Base-by-base conservation (phyloP, 441 rosid genomes). In the Syzygium malaccense region DNA sequence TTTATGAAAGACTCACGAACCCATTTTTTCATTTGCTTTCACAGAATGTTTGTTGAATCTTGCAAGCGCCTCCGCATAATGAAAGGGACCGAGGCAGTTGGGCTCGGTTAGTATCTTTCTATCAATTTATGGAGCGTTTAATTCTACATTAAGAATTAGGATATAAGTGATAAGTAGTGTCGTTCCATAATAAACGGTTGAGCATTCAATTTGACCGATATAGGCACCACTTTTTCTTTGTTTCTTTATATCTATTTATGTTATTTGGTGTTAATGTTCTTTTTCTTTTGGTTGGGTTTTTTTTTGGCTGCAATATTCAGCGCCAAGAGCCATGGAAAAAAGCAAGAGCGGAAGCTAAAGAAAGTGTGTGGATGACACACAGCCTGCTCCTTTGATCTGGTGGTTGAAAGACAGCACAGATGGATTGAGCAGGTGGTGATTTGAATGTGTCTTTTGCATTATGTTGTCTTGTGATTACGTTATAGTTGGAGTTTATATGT, bases 321-420 rank as follows among this genome's bases (percentile, higher is more conserved):
- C 95, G 49, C 96, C 95, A 90, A 92, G 94, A 89, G 94, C 95
- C 88, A 91, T 91, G 94, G 93, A 92, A 90, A 94, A 95, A 88
- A 89, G 93, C 94, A 93, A 93, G 94, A 94, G 89, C 88, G 91
- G 93, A 87, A 93, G 91, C 91, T 94, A 79, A 90, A 41, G n/a
- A 32, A 64, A 37, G 60, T 3, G 78, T 89, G 89, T 51, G 78
- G 88, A 19, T 87, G 30, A 14, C 56, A 85, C 64, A 54, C 86
- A 86, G 53, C 91, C 94, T 92, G 94, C 92, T 93, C 86, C 92
- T 88, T 90, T 78, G 92, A 92, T 94, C 92, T 88, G 62, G 92
- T 56, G 90, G 91, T 86, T 80, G 88, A 87, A 88, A 23, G 55
- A 33, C 32, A 88, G 54, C 33, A 10, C 80, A 88, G 89, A 87